Conservation (phyloP, 805 yeast species). For the Ogataea paraovalis region DNA sequence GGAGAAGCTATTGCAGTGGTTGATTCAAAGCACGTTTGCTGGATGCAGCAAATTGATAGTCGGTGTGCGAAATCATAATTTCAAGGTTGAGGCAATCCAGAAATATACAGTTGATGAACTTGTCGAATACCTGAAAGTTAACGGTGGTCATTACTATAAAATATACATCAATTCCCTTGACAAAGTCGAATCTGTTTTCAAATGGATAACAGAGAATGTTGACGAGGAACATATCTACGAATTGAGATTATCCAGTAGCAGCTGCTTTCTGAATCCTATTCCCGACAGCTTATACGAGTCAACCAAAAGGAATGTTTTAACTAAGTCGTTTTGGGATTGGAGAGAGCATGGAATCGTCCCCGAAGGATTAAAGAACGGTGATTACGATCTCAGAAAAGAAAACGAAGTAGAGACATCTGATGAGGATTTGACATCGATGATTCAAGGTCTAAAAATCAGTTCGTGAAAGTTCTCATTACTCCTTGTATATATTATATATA, state of each 20-base stretch:
- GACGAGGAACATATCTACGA: slow-evolving; percentile 1
- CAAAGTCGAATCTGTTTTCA: neutral
- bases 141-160: neutral
- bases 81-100: neutral
- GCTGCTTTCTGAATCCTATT: neutral
- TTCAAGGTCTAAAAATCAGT: neutral
- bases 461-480: neutral
- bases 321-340: slow-evolving; percentile 6
- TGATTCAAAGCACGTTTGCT: slow-evolving; percentile 9
- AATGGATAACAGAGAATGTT: neutral
- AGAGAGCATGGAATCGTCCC: slow-evolving; percentile 4
- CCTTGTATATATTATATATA: too few relatives aligned
- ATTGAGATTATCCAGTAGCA: neutral
- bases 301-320: slow-evolving; percentile 5
- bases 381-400: neutral
- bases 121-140: slow-evolving; percentile 1
- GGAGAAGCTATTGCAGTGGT: slow-evolving; percentile 4
- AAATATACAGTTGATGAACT: slow-evolving; percentile 1
- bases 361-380: slow-evolving; percentile 4
- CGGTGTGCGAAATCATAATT: slow-evolving; percentile 5
- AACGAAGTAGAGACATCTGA: neutral
- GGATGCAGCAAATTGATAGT: slow-evolving; percentile 2
- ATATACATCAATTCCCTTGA: slow-evolving; percentile 1
- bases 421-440: neutral
- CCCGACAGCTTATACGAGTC: neutral